Base-by-base conservation (phyloP, 306 rosid species). In the Datisca glomerata region DNA sequence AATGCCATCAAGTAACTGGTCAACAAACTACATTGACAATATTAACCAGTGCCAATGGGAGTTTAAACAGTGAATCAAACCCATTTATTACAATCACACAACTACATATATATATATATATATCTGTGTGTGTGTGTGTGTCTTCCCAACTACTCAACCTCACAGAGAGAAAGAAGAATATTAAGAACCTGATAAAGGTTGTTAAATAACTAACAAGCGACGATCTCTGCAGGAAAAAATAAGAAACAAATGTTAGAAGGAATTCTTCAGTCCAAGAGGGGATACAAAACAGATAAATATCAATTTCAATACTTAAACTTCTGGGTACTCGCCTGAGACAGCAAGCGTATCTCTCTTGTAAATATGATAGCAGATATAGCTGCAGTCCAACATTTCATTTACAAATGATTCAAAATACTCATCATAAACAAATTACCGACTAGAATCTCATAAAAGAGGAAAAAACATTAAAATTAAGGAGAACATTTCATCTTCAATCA, bases 171-270 rank as follows among this genome's bases (percentile, higher is more conserved):
- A n/a, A 36, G 25, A 21, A 25, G 50, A 44, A 44, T 49, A 46
- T 36, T 42, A 68, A 39, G 45, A 56, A 91, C 99, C 99, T 91
- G 99, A 80, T 64, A 51, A 64, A 50, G 51, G 92, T 60, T 21
- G 85, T 71, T 44, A 73, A 25, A 37, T 52, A 29, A 31, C 63
- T 49, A 13, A 61, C 34, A 40, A 62, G 12, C 18, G 82, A 61
- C 18, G 86, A 56, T 38, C 78, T 75, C 99, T 91, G 85, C 56
- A 47, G 18, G 17, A 72, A 47, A 17, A 18, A 39, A 43, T 40
- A 59, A 53, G 18, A 3, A 52, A 66, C 47, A 64, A 47, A 55
- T 32, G 21, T 51, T 47, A 45, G 61, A 31, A 71, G 54, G 47
- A 34, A n/a, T 13, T 32, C 5, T 41, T 13, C 43, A 8, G 37